Percentiles rank a stretch among this genome's conserved stretches.
Conservation (phyloP, 2,329 filamentous ascomycete species). For the Helicocarpus griseus region DNA sequence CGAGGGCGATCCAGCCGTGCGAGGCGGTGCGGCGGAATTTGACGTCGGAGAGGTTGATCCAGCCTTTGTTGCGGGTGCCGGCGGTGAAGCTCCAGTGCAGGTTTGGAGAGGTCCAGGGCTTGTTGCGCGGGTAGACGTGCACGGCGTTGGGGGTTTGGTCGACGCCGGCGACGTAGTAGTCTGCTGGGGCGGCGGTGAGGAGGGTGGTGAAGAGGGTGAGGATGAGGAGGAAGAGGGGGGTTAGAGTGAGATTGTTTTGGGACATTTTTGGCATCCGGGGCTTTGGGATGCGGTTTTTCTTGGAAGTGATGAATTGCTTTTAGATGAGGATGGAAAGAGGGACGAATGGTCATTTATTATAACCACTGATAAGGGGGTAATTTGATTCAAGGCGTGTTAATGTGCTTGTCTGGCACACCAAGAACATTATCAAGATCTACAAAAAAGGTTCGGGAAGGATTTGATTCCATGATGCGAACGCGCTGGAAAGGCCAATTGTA, state of each 20-base stretch:
- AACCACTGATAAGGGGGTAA: background rate
- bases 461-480: background rate
- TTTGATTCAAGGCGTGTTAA: too few relatives aligned
- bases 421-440: background rate
- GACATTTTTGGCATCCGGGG: too few relatives aligned
- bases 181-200: slow-evolving; percentile 5
- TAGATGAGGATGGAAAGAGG: background rate
- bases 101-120: slow-evolving; percentile 10
- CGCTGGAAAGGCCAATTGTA: background rate
- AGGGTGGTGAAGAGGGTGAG: background rate
- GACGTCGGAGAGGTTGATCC: slow-evolving; percentile 13
- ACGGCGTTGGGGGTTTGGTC: slow-evolving; percentile 15
- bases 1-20: slow-evolving; percentile 13
- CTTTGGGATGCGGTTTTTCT: background rate
- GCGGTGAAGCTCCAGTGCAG: slow-evolving; percentile 14
- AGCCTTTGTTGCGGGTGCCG: slow-evolving; percentile 3
- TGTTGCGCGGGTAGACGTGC: slow-evolving; percentile 13
- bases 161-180: slow-evolving; percentile 14
- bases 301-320: background rate
- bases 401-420: background rate
- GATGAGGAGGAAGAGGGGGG: background rate
- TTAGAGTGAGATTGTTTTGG: background rate
- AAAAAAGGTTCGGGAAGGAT: background rate
- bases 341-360: background rate
- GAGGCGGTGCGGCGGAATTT: slow-evolving; percentile 13